Percentiles rank a stretch among this genome's conserved stretches.
phyloP scores from a whole-genome alignment of 306 rosid genomes.

The Macrotyloma uniflorum region DNA sequence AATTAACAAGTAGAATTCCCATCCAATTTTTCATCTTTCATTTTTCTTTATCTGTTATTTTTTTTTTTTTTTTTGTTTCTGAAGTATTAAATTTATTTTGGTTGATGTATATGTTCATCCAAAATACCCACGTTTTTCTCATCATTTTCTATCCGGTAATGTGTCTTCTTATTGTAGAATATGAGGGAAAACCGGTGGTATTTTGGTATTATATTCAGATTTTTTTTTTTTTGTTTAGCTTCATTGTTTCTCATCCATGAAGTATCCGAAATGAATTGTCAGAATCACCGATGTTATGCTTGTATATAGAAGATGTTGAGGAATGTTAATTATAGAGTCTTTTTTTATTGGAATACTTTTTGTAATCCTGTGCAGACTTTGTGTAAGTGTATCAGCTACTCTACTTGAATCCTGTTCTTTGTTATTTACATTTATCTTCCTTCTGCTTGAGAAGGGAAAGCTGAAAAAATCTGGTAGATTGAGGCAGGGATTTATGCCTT shows the following conservation, averaged over 20 bases:
- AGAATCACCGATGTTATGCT: slow-evolving; percentile 40
- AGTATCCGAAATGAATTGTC: slow-evolving; percentile 38
- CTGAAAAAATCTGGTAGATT: slow-evolving; percentile 32
- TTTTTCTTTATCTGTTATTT: slow-evolving; percentile 5
- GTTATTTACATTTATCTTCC: background rate
- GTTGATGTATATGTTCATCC: slow-evolving; percentile 45
- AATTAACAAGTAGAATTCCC: slow-evolving; percentile 59
- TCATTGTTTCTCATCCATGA: slow-evolving; percentile 15
- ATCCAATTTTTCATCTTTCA: slow-evolving; percentile 14
- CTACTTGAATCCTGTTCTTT: slow-evolving; percentile 28
- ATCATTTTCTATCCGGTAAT: slow-evolving; percentile 20
- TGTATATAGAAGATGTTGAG: slow-evolving; percentile 43
- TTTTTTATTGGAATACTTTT: slow-evolving; percentile 12
- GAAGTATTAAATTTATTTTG: slow-evolving; percentile 23
- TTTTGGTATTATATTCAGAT: slow-evolving; percentile 59
- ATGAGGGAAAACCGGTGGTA: slow-evolving; percentile 85
- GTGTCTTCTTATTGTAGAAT: slow-evolving; percentile 19
- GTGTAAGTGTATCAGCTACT: slow-evolving; percentile 23
- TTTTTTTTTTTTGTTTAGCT: background rate
- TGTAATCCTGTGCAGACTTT: slow-evolving; percentile 36
- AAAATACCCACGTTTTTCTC: slow-evolving; percentile 90
- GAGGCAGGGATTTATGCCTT: slow-evolving; percentile 40
- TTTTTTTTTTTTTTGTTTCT: background rate
- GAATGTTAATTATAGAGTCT: slow-evolving; percentile 24
- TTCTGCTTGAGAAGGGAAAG: slow-evolving; percentile 32